phyloP scores from a whole-genome alignment of 805 yeast species.

The Kurtzmaniella cleridarum region DNA sequence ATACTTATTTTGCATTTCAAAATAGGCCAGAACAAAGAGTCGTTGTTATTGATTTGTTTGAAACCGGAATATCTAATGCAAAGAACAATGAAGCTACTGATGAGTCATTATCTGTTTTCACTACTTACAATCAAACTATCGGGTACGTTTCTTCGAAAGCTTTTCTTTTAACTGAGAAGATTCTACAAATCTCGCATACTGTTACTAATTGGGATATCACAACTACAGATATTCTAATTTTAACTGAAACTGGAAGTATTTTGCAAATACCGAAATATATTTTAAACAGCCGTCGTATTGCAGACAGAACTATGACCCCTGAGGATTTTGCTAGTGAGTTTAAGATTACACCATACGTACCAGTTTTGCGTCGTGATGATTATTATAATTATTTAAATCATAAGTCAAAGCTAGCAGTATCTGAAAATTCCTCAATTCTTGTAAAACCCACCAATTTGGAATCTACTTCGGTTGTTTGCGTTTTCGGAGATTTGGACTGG shows the following conservation, averaged over 20 bases:
- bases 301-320: conserved; percentile 44
- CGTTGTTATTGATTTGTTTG: conserved; percentile 74
- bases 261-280: conserved; percentile 64
- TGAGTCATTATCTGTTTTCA: conserved; percentile 27
- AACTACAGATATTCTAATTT: conserved; percentile 55
- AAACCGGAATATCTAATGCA: conserved; percentile 52
- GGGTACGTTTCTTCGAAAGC: conserved; percentile 45
- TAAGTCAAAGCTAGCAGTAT: conserved; percentile 23
- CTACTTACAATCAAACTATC: conserved; percentile 33
- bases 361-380: conserved; percentile 37
- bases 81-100: conserved; percentile 19
- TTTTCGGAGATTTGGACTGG: conserved; percentile 53
- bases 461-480: conserved; percentile 71
- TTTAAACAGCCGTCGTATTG: conserved; percentile 66
- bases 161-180: conserved; percentile 56
- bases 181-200: conserved; percentile 34
- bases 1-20: conserved; percentile 50
- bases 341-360: conserved; percentile 58
- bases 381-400: conserved; percentile 30
- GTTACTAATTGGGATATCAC: conserved; percentile 64
- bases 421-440: conserved; percentile 17
- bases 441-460: conserved; percentile 60
- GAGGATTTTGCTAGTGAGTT: conserved; percentile 53
- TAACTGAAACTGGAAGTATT: conserved; percentile 57
- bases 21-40: conserved; percentile 52